Evolutionary conservation across 2,329 filamentous ascomycete species (phyloP), one percentile per base, ranked within the genome.

Genomic region (Madurella fahalii): DNA sequence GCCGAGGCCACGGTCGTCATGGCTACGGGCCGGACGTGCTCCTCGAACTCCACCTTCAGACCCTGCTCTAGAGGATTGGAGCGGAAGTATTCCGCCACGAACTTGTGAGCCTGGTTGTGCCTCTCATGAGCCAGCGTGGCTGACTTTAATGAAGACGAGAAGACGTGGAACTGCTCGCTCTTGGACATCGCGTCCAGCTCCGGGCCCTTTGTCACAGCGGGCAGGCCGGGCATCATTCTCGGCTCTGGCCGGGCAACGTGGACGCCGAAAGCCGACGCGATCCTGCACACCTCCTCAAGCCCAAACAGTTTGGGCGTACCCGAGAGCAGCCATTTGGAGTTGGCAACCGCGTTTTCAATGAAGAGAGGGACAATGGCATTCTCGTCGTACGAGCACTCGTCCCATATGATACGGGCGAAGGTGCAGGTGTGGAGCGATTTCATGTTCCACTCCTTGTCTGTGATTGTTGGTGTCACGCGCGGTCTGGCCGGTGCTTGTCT

Each of bases 81-180:
- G 4, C 83, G 74, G 50, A 78, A 77, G 63, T 83, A 85, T 49
- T 79, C 75, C 66, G 82, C 82, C 57, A 86, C 69, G 30, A 86
- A 71, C 12, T 73, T 71, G 61, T 84, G 78, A 40, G 77, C 72
- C 20, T 72, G 69, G 7, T 59, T 40, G 30, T 74, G 69, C 1
- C 74, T 65, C 12, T 73, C 68, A 1, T 57, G 44, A 1, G 71
- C 68, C 31, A 70, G 64, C 9, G 65, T 57, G 9, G 68, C 65
- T 1, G 73, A 72, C 31, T 68, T 67, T 4, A 72, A 31, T 5
- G 42, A 51, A 8, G 67, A 67, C 8, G 66, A 65, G 18, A 67
- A 70, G 3, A 66, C 61, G 4, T 67, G 60, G 39, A 70, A 66
- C 11, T 63, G 59, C 50, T 76, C 73, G 7, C 66, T 66, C 11